Evolutionary conservation across 2,329 filamentous ascomycete genomes (phyloP).

Genomic region (Allantophomopsis cytisporea): DNA sequence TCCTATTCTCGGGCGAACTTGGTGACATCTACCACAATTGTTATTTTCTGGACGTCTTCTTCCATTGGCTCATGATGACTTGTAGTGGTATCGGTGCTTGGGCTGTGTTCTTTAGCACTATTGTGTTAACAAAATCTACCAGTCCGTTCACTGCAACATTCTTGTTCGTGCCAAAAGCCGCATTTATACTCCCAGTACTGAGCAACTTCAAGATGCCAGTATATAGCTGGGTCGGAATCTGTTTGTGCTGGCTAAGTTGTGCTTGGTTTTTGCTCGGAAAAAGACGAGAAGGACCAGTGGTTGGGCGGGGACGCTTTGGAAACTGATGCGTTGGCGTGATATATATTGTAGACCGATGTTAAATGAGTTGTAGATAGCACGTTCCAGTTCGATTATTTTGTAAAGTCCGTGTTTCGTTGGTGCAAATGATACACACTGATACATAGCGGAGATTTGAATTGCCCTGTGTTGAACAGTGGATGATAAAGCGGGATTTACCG

Average conservation of each 20-base stretch:
- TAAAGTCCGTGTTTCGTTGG: too few species aligned
- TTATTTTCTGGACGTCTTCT: conserved; percentile 38
- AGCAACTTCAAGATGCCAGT: conserved; percentile 31
- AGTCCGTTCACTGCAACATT: conserved; percentile 34
- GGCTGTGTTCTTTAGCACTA: conserved; percentile 31
- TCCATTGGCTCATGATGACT: conserved; percentile 38
- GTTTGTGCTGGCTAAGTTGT: conserved; percentile 33
- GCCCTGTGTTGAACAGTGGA: too few species aligned
- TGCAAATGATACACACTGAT: too few species aligned
- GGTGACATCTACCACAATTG: conserved; percentile 33
- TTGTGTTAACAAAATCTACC: conserved; percentile 33
- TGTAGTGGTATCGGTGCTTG: conserved; percentile 31
- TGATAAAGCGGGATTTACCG: too few species aligned
- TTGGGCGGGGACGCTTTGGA: too few species aligned
- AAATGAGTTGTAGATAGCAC: too few species aligned
- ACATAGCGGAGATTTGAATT: too few species aligned
- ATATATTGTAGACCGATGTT: too few species aligned
- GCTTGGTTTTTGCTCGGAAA: conserved; percentile 31
- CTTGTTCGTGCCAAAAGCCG: conserved; percentile 30
- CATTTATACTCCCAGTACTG: conserved; percentile 32
- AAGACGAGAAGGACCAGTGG: conserved; percentile 20
- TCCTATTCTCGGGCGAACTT: conserved; percentile 33
- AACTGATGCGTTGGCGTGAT: too few species aligned
- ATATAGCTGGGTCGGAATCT: conserved; percentile 35
- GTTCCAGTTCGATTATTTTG: too few species aligned